A percentile compares a stretch with the other conserved stretches of the same genome.
phyloP scores from a whole-genome alignment of 1,284 basidiomycete genomes.

The Cryptococcus sp. region DNA sequence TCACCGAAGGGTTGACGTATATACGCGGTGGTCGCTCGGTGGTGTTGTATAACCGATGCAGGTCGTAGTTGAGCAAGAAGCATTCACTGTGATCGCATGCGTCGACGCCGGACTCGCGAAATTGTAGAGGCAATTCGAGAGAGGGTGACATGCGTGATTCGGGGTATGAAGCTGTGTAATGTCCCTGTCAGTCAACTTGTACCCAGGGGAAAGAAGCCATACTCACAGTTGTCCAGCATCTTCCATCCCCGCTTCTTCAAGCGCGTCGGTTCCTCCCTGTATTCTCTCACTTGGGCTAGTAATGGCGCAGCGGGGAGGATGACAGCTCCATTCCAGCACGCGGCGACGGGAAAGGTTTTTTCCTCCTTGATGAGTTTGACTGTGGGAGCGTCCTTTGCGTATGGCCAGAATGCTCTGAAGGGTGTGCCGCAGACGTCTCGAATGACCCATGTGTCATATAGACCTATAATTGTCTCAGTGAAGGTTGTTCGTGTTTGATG shows the following conservation, averaged over 20 bases:
- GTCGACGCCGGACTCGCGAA: slow-evolving; percentile 55
- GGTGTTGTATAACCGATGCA: slow-evolving; percentile 56
- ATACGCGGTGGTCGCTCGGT: slow-evolving; percentile 52
- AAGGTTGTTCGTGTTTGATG: too few relatives aligned
- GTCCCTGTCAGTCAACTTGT: neutral
- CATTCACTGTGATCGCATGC: slow-evolving; percentile 62
- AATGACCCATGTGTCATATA: slow-evolving; percentile 59
- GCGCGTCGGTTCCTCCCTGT: slow-evolving; percentile 10
- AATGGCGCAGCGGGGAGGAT: slow-evolving; percentile 58
- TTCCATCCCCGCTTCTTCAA: slow-evolving; percentile 37
- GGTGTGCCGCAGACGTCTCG: slow-evolving; percentile 55
- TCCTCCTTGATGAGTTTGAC: slow-evolving; percentile 51
- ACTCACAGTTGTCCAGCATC: slow-evolving; percentile 44
- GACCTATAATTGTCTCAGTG: slow-evolving; percentile 10
- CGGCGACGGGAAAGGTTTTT: slow-evolving; percentile 58
- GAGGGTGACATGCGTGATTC: slow-evolving; percentile 44
- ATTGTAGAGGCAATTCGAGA: slow-evolving; percentile 54
- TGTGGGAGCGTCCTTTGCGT: slow-evolving; percentile 55
- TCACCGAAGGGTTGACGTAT: slow-evolving; percentile 57
- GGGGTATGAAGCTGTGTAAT: slow-evolving; percentile 33
- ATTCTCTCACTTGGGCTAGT: slow-evolving; percentile 48
- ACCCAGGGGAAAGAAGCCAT: slow-evolving; percentile 21
- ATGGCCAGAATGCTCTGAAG: slow-evolving; percentile 59
- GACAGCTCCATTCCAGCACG: slow-evolving; percentile 58
- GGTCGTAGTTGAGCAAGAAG: slow-evolving; percentile 61